These are phyloP conservation scores for Gnomoniopsis sp. DNA, from an alignment of 2,329 filamentous ascomycete genomes.

Conservation along the genomic window DNA sequence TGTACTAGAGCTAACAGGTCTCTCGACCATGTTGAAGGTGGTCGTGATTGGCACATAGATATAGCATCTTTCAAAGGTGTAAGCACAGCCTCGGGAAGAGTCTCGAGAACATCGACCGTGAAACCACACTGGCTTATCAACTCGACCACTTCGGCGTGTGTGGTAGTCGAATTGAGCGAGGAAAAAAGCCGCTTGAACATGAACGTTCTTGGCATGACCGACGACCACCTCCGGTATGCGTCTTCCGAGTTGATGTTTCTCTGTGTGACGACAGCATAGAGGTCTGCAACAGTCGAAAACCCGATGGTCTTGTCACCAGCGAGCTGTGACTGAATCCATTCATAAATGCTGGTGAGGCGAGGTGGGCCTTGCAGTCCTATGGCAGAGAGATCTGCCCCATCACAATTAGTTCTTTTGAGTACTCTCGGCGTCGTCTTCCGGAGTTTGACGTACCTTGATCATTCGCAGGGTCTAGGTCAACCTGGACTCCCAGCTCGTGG, in stretches of 20 bases:
- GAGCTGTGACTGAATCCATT: constrained; percentile 51
- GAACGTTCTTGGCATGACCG: constrained; percentile 62
- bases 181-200: constrained; percentile 68
- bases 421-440: neutral
- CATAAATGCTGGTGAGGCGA: constrained; percentile 36
- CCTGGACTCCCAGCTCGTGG: constrained; percentile 53
- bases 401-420: neutral
- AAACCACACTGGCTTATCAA: constrained; percentile 70
- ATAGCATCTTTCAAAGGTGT: constrained; percentile 81
- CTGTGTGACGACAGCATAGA: constrained; percentile 39
- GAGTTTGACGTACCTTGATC: constrained; percentile 35
- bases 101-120: constrained; percentile 66
- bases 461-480: constrained; percentile 37
- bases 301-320: constrained; percentile 31
- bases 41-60: constrained; percentile 76
- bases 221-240: constrained; percentile 39
- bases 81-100: constrained; percentile 79
- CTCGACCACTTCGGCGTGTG: constrained; percentile 65
- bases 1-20: constrained; percentile 72
- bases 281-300: constrained; percentile 42
- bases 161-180: constrained; percentile 47
- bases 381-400: constrained; percentile 25
- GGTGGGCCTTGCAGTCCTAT: constrained; percentile 27
- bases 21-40: constrained; percentile 72
- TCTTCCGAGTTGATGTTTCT: constrained; percentile 32